Percentiles rank a stretch among this genome's conserved stretches.
These are phyloP conservation scores for Diaporthe sp. DNA, from an alignment of 2,329 filamentous ascomycete species.

Conservation along the genomic window DNA sequence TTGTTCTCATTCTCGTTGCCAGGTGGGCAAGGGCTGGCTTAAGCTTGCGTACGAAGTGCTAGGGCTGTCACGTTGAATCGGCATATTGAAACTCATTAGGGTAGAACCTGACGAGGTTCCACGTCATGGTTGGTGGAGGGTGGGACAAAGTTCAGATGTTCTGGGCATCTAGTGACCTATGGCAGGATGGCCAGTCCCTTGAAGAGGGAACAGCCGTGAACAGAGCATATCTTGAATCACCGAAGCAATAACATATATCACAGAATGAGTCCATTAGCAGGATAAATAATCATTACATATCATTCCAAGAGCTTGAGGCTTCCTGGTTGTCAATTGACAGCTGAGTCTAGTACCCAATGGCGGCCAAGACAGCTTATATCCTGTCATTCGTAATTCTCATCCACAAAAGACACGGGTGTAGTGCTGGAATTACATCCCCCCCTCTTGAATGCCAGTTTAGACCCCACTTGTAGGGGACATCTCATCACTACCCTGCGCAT, in stretches of 20 bases:
- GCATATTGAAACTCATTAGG: not conserved
- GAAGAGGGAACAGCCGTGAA: too few relatives aligned
- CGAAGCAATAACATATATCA: not conserved
- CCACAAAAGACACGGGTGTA: not conserved
- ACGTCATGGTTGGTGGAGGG: not conserved
- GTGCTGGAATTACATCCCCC: not conserved
- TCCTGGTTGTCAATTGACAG: not conserved
- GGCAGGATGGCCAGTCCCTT: not conserved
- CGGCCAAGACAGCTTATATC: not conserved
- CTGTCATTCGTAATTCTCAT: not conserved
- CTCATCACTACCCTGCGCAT: too few relatives aligned
- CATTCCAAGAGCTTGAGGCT: not conserved
- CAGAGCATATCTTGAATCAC: not conserved
- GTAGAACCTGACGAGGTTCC: not conserved
- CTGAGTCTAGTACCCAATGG: not conserved
- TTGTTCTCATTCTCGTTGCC: conserved; percentile 33
- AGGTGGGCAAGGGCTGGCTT: conserved; percentile 26
- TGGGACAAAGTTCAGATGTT: too few relatives aligned
- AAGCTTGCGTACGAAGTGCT: conserved; percentile 14
- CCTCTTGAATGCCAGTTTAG: too few relatives aligned
- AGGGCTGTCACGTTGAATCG: not conserved
- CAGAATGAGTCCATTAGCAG: not conserved
- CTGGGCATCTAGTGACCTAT: too few relatives aligned
- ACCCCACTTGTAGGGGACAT: too few relatives aligned
- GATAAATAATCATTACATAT: not conserved